Conservation (phyloP, 176 grass and related monocot species). For the Hyparrhenia diplandra region DNA sequence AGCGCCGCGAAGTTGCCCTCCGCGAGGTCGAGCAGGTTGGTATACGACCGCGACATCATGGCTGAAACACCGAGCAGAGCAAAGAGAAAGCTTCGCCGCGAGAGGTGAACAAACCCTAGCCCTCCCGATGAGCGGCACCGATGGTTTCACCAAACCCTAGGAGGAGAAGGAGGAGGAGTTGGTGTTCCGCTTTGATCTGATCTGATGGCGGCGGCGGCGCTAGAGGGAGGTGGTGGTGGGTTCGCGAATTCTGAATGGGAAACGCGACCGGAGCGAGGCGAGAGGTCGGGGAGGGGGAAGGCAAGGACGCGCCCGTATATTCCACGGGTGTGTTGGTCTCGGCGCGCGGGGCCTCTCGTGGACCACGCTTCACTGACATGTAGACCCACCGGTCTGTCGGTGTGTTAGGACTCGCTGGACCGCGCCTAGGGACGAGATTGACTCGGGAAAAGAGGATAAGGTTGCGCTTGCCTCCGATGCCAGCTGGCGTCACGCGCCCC, state of each 20-base stretch:
- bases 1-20: slow-evolving; percentile 82
- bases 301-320: slow-evolving; percentile 38
- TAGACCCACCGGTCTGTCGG: background rate
- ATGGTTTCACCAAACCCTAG: slow-evolving; percentile 20
- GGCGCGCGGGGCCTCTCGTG: background rate
- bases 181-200: slow-evolving; percentile 37
- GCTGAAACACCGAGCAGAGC: slow-evolving; percentile 30
- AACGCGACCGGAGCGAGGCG: background rate
- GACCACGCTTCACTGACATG: background rate
- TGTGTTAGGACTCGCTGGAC: background rate
- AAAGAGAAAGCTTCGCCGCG: slow-evolving; percentile 16
- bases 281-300: slow-evolving; percentile 2
- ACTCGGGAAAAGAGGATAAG: slow-evolving; percentile 49
- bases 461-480: slow-evolving; percentile 42
- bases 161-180: background rate
- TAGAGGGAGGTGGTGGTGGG: background rate
- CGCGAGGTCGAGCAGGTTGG: slow-evolving; percentile 89
- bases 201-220: slow-evolving; percentile 36
- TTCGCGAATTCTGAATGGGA: slow-evolving; percentile 18
- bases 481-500: slow-evolving; percentile 83
- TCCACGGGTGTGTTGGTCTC: slow-evolving; percentile 13
- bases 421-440: background rate
- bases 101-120: slow-evolving; percentile 1
- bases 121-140: background rate
- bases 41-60: slow-evolving; percentile 97